phyloP scores from a whole-genome alignment of 345 rosid genomes.

The Firmiana major region DNA sequence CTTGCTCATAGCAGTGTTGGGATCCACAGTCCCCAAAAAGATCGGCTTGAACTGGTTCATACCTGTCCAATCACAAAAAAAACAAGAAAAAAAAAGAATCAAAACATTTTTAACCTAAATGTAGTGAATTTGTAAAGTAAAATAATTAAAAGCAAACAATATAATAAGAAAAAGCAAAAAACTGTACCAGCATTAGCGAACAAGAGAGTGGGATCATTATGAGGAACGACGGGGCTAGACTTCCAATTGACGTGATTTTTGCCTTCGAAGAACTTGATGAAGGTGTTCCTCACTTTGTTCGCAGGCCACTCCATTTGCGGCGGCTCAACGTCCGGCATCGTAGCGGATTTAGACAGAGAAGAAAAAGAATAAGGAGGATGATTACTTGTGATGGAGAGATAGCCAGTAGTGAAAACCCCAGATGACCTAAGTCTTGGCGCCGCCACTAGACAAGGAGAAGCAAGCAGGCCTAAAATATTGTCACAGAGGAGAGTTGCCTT shows the following conservation, averaged over 20 bases:
- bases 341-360: not conserved
- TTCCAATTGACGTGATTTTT: slow-evolving; percentile 73
- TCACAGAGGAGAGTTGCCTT: not conserved
- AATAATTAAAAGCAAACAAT: too few relatives aligned
- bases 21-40: slow-evolving; percentile 85
- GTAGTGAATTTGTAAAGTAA: too few relatives aligned
- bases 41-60: slow-evolving; percentile 97
- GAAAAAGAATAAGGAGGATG: not conserved
- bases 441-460: slow-evolving; percentile 2
- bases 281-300: slow-evolving; percentile 69
- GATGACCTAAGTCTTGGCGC: not conserved
- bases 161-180: too few relatives aligned
- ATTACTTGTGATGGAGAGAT: not conserved
- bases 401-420: not conserved
- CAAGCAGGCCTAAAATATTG: not conserved
- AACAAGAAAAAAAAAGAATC: not conserved
- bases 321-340: slow-evolving; percentile 10
- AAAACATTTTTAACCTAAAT: not conserved
- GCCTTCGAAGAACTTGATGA: slow-evolving; percentile 57
- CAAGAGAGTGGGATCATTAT: slow-evolving; percentile 86
- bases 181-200: slow-evolving; percentile 98
- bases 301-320: slow-evolving; percentile 56
- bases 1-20: slow-evolving; percentile 72
- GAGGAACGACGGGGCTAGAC: slow-evolving; percentile 93
- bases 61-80: slow-evolving; percentile 41